Percentiles rank a stretch among this genome's conserved stretches.
phyloP scores from a whole-genome alignment of 2,329 filamentous ascomycete genomes.

The Fusarium avenaceum region DNA sequence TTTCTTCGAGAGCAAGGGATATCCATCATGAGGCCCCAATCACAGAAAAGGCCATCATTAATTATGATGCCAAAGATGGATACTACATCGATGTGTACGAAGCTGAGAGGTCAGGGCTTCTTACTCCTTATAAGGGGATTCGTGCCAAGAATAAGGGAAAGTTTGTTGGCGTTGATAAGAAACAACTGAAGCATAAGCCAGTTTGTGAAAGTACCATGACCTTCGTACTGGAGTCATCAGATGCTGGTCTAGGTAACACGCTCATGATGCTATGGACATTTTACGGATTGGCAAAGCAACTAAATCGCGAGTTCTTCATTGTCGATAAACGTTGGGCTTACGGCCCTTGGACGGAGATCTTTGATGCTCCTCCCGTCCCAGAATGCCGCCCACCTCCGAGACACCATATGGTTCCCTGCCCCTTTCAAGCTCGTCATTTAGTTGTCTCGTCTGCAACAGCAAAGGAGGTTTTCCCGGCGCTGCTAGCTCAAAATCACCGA shows the following conservation, averaged over 20 bases:
- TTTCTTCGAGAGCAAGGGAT: conserved; percentile 70
- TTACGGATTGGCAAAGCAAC: conserved; percentile 81
- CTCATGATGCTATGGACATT: conserved; percentile 87
- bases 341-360: conserved; percentile 79
- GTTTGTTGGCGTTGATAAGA: conserved; percentile 64
- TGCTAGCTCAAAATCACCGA: conserved; percentile 54
- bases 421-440: conserved; percentile 80
- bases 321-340: conserved; percentile 89
- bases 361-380: conserved; percentile 74
- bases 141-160: conserved; percentile 58
- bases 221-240: conserved; percentile 78
- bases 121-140: conserved; percentile 58
- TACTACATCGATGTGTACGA: conserved; percentile 82
- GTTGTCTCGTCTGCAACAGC: conserved; percentile 79
- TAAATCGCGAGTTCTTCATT: conserved; percentile 83
- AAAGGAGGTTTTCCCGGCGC: conserved; percentile 72
- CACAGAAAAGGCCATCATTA: conserved; percentile 60
- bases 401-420: conserved; percentile 84
- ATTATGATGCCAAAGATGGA: conserved; percentile 73
- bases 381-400: conserved; percentile 78
- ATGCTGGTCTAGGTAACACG: conserved; percentile 82
- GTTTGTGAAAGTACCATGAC: conserved; percentile 80
- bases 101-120: conserved; percentile 73
- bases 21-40: conserved; percentile 55
- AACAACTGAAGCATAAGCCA: conserved; percentile 61